These are phyloP conservation scores for Fagus crenata DNA, from an alignment of 306 rosid species.

Conservation along the genomic window DNA sequence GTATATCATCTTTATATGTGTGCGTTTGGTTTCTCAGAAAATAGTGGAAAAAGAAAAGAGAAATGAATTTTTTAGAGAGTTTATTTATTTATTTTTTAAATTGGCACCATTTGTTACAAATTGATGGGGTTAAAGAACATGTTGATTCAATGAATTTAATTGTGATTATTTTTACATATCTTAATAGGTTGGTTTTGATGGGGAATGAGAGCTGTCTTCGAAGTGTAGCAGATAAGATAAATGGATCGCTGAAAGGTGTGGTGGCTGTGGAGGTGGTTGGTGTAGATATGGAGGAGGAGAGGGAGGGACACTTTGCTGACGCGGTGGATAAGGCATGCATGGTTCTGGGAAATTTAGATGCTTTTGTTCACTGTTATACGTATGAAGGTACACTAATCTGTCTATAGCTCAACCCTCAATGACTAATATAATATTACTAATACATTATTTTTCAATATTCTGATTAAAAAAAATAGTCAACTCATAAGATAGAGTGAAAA, in stretches of 20 bases:
- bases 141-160: background rate
- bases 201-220: slow-evolving; percentile 53
- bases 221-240: slow-evolving; percentile 35
- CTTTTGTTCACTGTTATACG: slow-evolving; percentile 68
- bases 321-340: slow-evolving; percentile 64
- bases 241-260: slow-evolving; percentile 32
- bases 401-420: background rate
- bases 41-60: background rate
- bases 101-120: too few species aligned
- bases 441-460: background rate
- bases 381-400: slow-evolving; percentile 58
- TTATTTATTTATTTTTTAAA: too few species aligned
- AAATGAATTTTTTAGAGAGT: background rate
- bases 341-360: slow-evolving; percentile 63
- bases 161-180: background rate
- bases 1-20: background rate
- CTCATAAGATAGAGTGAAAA: background rate
- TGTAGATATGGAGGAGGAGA: slow-evolving; percentile 56
- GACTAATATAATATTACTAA: background rate
- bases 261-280: slow-evolving; percentile 53
- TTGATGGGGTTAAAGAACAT: background rate
- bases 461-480: background rate
- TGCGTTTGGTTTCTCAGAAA: background rate
- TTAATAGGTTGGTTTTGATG: slow-evolving; percentile 68
- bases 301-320: slow-evolving; percentile 46